Evolutionary conservation across 495 filamentous ascomycete species (phyloP).

Genomic region (Polyplosphaeria fusca): DNA sequence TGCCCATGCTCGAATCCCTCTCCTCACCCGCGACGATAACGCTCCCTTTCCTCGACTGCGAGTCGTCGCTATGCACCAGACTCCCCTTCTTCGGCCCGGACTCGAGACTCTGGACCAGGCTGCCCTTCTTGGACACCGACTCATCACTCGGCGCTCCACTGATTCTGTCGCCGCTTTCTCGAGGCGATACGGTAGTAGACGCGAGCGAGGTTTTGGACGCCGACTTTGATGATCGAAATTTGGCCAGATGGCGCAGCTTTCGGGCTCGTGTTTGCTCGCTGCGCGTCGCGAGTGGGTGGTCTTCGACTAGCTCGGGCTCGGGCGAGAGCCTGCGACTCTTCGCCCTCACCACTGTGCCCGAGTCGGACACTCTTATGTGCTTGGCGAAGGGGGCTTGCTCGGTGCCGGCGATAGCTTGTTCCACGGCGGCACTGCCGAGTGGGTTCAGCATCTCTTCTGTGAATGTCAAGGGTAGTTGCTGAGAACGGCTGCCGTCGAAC

Average conservation of each 20-base stretch:
- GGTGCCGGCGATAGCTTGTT: slow-evolving; percentile 5
- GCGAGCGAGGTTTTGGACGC: too few relatives aligned
- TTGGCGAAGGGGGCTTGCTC: neutral
- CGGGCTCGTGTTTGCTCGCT: slow-evolving; percentile 11
- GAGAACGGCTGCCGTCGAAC: neutral
- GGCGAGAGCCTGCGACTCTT: too few relatives aligned
- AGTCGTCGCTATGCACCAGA: too few relatives aligned
- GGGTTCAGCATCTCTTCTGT: slow-evolving; percentile 26
- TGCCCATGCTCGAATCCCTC: too few relatives aligned
- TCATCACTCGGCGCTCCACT: neutral
- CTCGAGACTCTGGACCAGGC: neutral
- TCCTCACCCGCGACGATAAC: too few relatives aligned
- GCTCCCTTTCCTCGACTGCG: too few relatives aligned
- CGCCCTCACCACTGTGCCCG: neutral
- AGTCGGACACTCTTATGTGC: neutral
- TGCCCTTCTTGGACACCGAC: neutral
- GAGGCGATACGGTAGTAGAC: too few relatives aligned
- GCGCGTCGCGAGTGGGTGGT: slow-evolving; percentile 13
- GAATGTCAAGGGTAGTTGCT: slow-evolving; percentile 1
- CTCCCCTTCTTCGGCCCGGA: too few relatives aligned
- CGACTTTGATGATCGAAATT: slow-evolving; percentile 7
- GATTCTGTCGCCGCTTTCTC: neutral
- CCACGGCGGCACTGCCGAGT: slow-evolving; percentile 14
- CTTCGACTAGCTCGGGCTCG: slow-evolving; percentile 4
- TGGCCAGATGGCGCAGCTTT: slow-evolving; percentile 21